phyloP scores from a whole-genome alignment of 2,329 filamentous ascomycete genomes.

The Massarina eburnea region DNA sequence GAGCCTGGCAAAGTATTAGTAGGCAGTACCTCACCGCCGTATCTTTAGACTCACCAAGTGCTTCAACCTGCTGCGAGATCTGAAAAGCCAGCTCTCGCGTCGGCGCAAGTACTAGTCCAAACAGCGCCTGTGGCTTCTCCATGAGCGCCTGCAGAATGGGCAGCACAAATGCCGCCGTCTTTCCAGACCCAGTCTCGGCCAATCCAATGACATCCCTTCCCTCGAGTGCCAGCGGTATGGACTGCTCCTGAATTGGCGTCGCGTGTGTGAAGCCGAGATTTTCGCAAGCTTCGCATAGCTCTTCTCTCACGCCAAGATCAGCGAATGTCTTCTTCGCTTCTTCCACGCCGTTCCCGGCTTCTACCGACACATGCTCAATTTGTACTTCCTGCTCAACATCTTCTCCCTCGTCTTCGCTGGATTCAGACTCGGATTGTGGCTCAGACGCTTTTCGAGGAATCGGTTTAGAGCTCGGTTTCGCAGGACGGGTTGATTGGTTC shows the following conservation, averaged over 20 bases:
- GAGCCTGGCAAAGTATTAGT: not conserved
- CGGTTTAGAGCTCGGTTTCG: conserved; percentile 16
- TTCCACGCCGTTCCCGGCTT: conserved; percentile 22
- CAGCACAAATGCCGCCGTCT: conserved; percentile 91
- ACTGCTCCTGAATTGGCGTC: conserved; percentile 84
- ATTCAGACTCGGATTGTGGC: conserved; percentile 27
- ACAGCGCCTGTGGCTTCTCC: conserved; percentile 81
- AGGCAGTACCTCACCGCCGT: not conserved
- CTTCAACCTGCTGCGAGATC: conserved; percentile 85
- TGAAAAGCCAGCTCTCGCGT: conserved; percentile 93
- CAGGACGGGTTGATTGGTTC: conserved; percentile 6
- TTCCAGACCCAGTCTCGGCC: conserved; percentile 93
- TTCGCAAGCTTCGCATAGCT: conserved; percentile 85
- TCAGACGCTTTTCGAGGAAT: conserved; percentile 10
- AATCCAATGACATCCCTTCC: conserved; percentile 88
- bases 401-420: conserved; percentile 20
- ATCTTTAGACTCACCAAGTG: conserved; percentile 63
- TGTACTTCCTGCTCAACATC: conserved; percentile 6
- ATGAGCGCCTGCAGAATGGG: conserved; percentile 89
- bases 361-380: conserved; percentile 6
- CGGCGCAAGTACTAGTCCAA: conserved; percentile 86
- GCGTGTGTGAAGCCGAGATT: conserved; percentile 80
- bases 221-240: conserved; percentile 78
- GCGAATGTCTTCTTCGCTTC: conserved; percentile 63
- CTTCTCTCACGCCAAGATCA: conserved; percentile 78